Percentiles rank a stretch among this genome's conserved stretches.
Evolutionary conservation across 176 grass and related monocot species (phyloP).

Genomic region (Rhynchospora tenuis): DNA sequence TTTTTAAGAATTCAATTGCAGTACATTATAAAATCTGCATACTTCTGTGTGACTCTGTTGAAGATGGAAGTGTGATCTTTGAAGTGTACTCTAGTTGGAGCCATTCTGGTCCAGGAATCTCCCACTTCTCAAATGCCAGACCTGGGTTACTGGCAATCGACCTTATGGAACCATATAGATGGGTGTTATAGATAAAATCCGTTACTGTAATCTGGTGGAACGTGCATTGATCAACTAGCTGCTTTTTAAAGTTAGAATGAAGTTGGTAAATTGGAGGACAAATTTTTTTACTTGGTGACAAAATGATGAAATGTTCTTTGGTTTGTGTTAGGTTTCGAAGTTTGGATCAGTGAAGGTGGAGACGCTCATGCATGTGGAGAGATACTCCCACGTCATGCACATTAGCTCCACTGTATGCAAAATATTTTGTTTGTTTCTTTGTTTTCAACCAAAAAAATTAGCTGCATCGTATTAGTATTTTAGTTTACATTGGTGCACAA

Average conservation of each 20-base stretch:
- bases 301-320: background rate
- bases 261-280: background rate
- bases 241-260: background rate
- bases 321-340: conserved; percentile 64
- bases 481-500: conserved; percentile 11
- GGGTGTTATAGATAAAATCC: too few relatives aligned
- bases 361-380: conserved; percentile 16
- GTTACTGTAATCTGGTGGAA: too few relatives aligned
- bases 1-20: background rate
- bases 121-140: background rate
- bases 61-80: background rate
- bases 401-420: conserved; percentile 82
- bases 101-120: background rate
- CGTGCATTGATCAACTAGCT: too few relatives aligned
- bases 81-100: background rate
- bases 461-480: background rate
- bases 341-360: conserved; percentile 70
- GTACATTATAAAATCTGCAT: background rate
- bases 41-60: background rate
- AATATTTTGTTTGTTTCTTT: background rate
- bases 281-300: background rate
- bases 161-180: background rate
- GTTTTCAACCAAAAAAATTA: background rate
- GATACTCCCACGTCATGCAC: conserved; percentile 96
- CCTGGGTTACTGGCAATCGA: background rate